Conservation (phyloP, 768 basidiomycete genomes). For the Clitopilus passeckerianus region DNA sequence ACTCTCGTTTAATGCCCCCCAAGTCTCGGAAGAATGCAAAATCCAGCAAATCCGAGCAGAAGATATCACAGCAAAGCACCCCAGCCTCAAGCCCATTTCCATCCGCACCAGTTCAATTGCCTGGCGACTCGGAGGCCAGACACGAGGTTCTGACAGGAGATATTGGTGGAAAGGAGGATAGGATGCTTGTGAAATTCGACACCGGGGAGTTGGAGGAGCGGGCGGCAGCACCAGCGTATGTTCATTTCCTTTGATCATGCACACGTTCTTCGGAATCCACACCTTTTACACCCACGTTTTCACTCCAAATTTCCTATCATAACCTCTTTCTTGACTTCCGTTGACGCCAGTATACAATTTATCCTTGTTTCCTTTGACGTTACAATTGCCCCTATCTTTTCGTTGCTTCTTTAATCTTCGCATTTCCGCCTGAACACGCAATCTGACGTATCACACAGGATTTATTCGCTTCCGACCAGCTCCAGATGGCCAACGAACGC, state of each 20-base stretch:
- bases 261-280: background rate
- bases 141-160: background rate
- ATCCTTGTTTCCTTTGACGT: background rate
- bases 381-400: background rate
- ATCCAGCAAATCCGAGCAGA: background rate
- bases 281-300: background rate
- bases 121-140: background rate
- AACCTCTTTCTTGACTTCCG: no score
- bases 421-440: no score
- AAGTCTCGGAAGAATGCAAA: conserved; percentile 1
- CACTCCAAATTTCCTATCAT: no score
- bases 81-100: background rate
- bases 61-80: background rate
- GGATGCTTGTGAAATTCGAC: background rate
- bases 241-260: background rate
- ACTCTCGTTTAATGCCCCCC: background rate
- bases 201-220: background rate
- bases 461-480: no score
- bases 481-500: no score
- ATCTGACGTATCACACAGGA: no score
- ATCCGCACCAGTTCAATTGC: background rate
- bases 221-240: background rate
- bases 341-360: no score
- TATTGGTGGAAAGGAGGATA: background rate
- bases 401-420: background rate